A percentile compares a stretch with the other conserved stretches of the same genome.
These are phyloP conservation scores for Phytophthora hybrid DNA, from an alignment of 352 stramenopile genomes.

Conservation along the genomic window DNA sequence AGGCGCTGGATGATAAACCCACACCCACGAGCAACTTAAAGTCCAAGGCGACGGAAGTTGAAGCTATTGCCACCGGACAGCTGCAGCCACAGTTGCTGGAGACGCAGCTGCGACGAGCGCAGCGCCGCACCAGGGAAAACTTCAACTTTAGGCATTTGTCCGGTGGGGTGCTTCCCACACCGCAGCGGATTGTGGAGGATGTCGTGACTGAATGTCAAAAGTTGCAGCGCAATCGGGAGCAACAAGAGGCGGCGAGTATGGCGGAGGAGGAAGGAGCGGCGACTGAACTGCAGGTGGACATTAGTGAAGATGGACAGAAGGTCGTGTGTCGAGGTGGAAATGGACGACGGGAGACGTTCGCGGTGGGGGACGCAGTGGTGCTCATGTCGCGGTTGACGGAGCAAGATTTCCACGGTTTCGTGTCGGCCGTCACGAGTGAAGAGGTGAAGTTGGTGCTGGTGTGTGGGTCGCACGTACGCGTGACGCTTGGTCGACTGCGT, in stretches of 20 bases:
- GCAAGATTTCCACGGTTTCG: constrained; percentile 71
- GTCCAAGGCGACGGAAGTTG: neutral
- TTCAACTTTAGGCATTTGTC: constrained; percentile 75
- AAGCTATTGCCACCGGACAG: neutral
- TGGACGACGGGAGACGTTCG: constrained; percentile 38
- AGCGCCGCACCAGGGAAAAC: constrained; percentile 33
- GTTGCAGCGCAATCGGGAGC: constrained; percentile 32
- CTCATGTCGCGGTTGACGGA: constrained; percentile 59
- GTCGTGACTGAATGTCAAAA: constrained; percentile 39
- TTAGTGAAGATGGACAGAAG: constrained; percentile 25
- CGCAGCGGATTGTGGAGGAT: constrained; percentile 49
- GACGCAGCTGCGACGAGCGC: constrained; percentile 38
- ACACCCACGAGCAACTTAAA: constrained; percentile 22
- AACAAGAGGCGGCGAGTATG: constrained; percentile 18
- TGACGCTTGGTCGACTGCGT: constrained; percentile 46
- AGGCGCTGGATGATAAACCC: neutral
- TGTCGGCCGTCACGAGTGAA: constrained; percentile 43
- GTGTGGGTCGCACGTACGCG: constrained; percentile 51
- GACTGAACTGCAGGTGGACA: constrained; percentile 2
- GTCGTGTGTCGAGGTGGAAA: constrained; percentile 18
- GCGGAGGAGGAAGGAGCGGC: constrained; percentile 8
- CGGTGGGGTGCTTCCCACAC: constrained; percentile 47
- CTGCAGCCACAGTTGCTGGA: constrained; percentile 26
- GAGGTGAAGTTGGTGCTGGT: constrained; percentile 58
- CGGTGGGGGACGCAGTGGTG: constrained; percentile 62